Evolutionary conservation across 2,329 filamentous ascomycete species (phyloP).

Genomic region (Trichophyton simii): DNA sequence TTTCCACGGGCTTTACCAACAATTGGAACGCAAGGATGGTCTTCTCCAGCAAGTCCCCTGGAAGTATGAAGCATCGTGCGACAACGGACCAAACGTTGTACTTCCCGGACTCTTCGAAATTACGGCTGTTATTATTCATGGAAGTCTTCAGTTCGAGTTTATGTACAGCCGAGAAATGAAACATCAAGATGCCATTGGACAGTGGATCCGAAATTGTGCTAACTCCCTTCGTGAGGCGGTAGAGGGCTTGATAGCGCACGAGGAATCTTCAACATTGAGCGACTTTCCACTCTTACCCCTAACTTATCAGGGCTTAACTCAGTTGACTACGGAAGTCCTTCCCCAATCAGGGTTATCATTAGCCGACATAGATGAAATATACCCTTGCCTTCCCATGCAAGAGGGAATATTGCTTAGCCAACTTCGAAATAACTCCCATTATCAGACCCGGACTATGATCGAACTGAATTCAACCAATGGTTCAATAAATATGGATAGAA

Average conservation of each 20-base stretch:
- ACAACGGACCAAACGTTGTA: constrained; percentile 34
- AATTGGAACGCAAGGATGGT: constrained; percentile 35
- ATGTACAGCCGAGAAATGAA: constrained; percentile 39
- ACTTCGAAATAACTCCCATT: not conserved
- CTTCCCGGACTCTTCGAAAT: constrained; percentile 42
- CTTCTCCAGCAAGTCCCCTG: constrained; percentile 34
- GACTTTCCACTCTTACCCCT: constrained; percentile 35
- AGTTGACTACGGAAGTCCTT: constrained; percentile 25
- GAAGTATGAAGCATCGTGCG: constrained; percentile 33
- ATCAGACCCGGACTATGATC: constrained; percentile 7
- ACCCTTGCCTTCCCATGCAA: constrained; percentile 21
- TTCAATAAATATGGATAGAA: not conserved
- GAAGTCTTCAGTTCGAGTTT: constrained; percentile 38
- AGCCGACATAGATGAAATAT: constrained; percentile 17
- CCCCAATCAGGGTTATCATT: constrained; percentile 23
- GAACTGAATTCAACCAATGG: not conserved
- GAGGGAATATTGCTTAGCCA: constrained; percentile 13
- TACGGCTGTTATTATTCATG: constrained; percentile 38
- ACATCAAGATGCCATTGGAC: constrained; percentile 32
- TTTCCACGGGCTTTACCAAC: constrained; percentile 28
- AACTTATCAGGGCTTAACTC: constrained; percentile 29
- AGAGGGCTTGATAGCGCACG: constrained; percentile 14
- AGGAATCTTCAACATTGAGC: constrained; percentile 26
- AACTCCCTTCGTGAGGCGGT: constrained; percentile 22
- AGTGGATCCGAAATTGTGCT: constrained; percentile 33